Conservation (phyloP, 495 filamentous ascomycete genomes). For the Beverwykella pulmonaria region DNA sequence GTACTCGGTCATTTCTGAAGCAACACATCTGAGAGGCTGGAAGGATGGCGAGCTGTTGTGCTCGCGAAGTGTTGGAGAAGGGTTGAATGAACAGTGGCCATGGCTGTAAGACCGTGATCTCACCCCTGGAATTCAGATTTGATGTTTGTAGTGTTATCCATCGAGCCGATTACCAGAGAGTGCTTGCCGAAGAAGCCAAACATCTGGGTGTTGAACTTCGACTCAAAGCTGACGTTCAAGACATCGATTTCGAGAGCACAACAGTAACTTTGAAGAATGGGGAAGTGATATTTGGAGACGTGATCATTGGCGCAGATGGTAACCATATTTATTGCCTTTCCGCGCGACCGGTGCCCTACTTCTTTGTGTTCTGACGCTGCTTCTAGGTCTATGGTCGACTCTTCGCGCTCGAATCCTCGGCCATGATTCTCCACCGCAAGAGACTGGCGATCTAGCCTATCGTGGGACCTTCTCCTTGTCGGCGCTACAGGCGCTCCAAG, state of each 20-base stretch:
- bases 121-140: not conserved
- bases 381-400: slow-evolving; percentile 7
- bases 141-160: slow-evolving; percentile 4
- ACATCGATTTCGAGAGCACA: not conserved
- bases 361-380: no score
- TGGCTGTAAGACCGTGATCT: slow-evolving; percentile 4
- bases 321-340: no score
- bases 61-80: not conserved
- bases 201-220: not conserved
- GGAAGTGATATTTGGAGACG: slow-evolving; percentile 3
- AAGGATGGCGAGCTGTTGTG: slow-evolving; percentile 16
- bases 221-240: not conserved
- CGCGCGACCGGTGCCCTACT: no score
- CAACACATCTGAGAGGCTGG: slow-evolving; percentile 1
- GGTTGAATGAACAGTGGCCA: not conserved
- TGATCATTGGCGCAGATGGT: slow-evolving; percentile 23
- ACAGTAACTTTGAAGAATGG: slow-evolving; percentile 1
- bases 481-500: not conserved
- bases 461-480: not conserved
- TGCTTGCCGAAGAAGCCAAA: slow-evolving; percentile 3
- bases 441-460: slow-evolving; percentile 23
- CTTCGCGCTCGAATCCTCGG: not conserved
- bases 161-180: slow-evolving; percentile 14
- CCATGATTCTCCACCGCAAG: slow-evolving; percentile 6
- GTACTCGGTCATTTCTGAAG: not conserved